Conservation (phyloP, 352 stramenopile species). For the Pythium periplocum region DNA sequence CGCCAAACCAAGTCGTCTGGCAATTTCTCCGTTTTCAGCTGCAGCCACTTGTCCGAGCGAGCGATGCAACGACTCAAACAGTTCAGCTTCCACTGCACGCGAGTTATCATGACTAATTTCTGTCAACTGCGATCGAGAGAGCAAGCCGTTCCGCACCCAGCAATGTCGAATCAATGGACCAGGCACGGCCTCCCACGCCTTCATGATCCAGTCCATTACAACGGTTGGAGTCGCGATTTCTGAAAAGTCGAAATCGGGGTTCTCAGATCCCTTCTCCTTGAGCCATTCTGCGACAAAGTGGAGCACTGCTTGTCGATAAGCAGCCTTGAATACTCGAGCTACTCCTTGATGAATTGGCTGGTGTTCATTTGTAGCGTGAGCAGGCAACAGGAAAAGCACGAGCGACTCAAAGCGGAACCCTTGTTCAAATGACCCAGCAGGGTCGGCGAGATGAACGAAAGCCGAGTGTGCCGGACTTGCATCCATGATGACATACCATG, state of each 20-base stretch:
- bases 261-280: background rate
- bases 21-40: constrained; percentile 9
- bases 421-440: constrained; percentile 44
- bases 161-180: constrained; percentile 20
- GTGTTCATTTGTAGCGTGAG: constrained; percentile 23
- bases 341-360: constrained; percentile 67
- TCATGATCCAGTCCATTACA: constrained; percentile 2
- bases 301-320: constrained; percentile 58
- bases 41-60: constrained; percentile 6
- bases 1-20: constrained; percentile 10
- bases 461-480: constrained; percentile 58
- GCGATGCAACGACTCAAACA: constrained; percentile 15
- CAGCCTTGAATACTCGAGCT: constrained; percentile 48
- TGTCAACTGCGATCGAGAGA: constrained; percentile 13
- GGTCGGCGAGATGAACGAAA: constrained; percentile 53
- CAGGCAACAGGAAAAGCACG: constrained; percentile 59
- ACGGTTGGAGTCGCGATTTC: too few relatives aligned
- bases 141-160: constrained; percentile 20
- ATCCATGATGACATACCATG: constrained; percentile 70
- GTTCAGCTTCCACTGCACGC: constrained; percentile 13
- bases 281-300: constrained; percentile 30
- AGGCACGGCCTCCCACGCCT: constrained; percentile 17
- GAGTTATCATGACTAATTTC: constrained; percentile 24
- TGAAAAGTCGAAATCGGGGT: too few relatives aligned
- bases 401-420: constrained; percentile 64